phyloP scores from a whole-genome alignment of 768 basidiomycete species.

The Trametes gibbosa region DNA sequence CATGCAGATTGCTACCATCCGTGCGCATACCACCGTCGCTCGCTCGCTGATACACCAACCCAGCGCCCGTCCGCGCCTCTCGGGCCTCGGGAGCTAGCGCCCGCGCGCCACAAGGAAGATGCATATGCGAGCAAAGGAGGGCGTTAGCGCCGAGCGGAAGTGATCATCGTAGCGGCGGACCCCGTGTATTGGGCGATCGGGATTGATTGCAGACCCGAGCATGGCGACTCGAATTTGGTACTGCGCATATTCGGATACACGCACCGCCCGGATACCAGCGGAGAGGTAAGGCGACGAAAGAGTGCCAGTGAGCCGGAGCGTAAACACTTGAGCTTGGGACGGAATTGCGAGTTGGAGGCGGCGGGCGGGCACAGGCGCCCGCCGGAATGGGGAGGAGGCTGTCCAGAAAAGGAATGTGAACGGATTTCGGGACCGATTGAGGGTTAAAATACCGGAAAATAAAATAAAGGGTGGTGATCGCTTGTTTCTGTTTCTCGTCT shows the following conservation, averaged over 20 bases:
- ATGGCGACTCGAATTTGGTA: background rate
- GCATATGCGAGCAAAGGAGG: background rate
- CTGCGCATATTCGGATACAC: background rate
- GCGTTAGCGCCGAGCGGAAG: background rate
- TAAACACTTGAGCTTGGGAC: too few species aligned
- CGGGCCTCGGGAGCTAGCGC: background rate
- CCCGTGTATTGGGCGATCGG: constrained; percentile 5
- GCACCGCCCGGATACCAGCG: background rate
- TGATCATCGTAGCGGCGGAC: constrained; percentile 14
- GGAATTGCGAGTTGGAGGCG: background rate
- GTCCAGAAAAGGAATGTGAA: background rate
- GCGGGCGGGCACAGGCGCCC: background rate
- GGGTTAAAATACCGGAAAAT: constrained; percentile 5
- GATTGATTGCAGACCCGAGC: background rate
- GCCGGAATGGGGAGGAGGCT: background rate
- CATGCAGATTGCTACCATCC: background rate
- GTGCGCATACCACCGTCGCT: too few species aligned
- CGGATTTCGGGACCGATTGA: constrained; percentile 18
- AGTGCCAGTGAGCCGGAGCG: too few species aligned
- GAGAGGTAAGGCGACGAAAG: background rate
- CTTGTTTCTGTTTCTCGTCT: constrained; percentile 17
- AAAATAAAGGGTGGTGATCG: constrained; percentile 10
- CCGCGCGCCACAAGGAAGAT: constrained; percentile 2
- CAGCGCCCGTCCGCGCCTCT: too few species aligned
- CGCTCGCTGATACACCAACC: too few species aligned